Evolutionary conservation across 768 basidiomycete genomes (phyloP).

Genomic region (Termitomyces sp.): DNA sequence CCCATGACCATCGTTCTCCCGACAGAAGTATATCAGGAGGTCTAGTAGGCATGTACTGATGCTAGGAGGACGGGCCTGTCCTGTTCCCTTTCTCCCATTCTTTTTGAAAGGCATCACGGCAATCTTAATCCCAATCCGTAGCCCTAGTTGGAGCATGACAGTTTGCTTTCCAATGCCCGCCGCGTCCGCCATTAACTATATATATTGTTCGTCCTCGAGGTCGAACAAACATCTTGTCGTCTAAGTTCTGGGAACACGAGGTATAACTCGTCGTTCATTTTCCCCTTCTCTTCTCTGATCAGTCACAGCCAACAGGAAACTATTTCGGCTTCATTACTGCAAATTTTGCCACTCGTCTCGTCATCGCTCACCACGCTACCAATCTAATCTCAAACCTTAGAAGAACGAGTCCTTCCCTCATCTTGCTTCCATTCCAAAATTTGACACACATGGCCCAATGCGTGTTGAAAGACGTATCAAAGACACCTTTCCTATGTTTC

Average conservation of each 20-base stretch:
- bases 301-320: neutral
- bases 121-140: conserved; percentile 25
- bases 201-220: conserved; percentile 19
- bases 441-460: conserved; percentile 25
- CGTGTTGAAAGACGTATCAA: conserved; percentile 8
- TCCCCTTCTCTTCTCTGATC: neutral
- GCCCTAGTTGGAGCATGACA: conserved; percentile 22
- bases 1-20: conserved; percentile 16
- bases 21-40: conserved; percentile 23
- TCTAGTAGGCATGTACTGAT: conserved; percentile 33
- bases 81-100: conserved; percentile 30
- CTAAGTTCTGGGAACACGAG: conserved; percentile 12
- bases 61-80: conserved; percentile 31
- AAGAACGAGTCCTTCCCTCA: conserved; percentile 14
- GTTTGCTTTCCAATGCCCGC: conserved; percentile 17
- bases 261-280: conserved; percentile 1
- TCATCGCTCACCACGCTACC: conserved; percentile 21
- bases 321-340: conserved; percentile 12
- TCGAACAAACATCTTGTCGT: too few species aligned
- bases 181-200: conserved; percentile 27
- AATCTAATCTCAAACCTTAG: conserved; percentile 21
- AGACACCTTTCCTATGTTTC: conserved; percentile 13
- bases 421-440: conserved; percentile 22
- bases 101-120: conserved; percentile 22
- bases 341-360: conserved; percentile 17